Conservation (phyloP, 805 yeast species). For the Sugiyamaella americana region DNA sequence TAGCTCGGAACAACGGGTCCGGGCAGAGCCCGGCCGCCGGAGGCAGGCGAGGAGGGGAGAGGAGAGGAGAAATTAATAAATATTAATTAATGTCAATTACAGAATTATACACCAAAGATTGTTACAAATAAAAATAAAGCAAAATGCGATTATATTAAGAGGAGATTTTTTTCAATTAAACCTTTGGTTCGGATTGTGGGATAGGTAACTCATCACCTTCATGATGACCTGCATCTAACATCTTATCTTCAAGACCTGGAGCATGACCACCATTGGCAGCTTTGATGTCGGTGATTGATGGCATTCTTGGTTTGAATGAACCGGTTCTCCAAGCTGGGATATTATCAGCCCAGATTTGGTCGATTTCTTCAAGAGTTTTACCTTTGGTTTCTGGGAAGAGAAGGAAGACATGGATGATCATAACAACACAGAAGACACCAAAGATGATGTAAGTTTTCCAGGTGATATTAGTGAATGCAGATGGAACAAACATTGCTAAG, state of each 20-base stretch:
- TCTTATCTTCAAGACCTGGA: constrained; percentile 22
- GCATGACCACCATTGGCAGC: constrained; percentile 28
- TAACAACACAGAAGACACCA: constrained; percentile 28
- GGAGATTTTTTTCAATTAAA: no score
- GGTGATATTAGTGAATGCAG: constrained; percentile 39
- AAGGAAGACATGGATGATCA: constrained; percentile 38
- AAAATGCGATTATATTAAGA: no score
- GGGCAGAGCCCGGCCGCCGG: no score
- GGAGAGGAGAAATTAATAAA: no score
- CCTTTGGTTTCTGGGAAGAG: constrained; percentile 26
- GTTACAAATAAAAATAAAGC: no score
- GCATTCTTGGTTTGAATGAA: constrained; percentile 13
- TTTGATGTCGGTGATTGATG: constrained; percentile 22
- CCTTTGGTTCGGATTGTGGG: no score
- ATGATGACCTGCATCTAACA: no score
- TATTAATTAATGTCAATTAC: no score
- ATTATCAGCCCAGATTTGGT: constrained; percentile 40
- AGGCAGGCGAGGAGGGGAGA: no score
- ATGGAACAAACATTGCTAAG: constrained; percentile 24
- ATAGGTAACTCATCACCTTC: no score
- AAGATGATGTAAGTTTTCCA: constrained; percentile 39
- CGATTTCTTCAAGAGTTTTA: constrained; percentile 35
- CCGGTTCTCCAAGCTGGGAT: constrained; percentile 79
- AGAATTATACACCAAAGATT: no score
- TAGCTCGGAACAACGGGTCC: no score